Base-by-base conservation (phyloP, 1,139 yeast genomes). In the Debaryomycetaceae sp. region DNA sequence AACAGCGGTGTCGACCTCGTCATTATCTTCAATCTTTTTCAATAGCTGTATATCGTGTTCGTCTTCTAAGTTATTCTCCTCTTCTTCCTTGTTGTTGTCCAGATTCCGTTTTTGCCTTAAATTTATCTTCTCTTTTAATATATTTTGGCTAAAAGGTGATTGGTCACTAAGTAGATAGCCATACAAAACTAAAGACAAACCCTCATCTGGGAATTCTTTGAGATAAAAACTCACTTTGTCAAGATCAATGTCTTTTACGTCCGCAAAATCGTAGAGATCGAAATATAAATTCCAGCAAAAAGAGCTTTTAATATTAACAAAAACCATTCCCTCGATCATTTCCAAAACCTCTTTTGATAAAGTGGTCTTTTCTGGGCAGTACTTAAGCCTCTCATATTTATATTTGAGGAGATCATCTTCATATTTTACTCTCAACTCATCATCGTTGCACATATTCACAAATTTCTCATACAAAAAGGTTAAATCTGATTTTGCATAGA, bases 271-370 rank as follows among this genome's bases (percentile, higher is more conserved):
- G 29, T 64, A 50, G 84, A 92, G 85, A 51, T 92, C 96, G 49
- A 89, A 78, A 50, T 79, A 80, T 11, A 84, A 56, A 37, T 75
- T 71, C 95, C 96, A 92, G 1, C 92, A 88, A 31, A 77, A 65
- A 22, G 75, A 65, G 18, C 82, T 79, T 0, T 74, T 71, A 13
- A 82, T 77, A 32, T 78, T 75, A 11, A 92, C 78, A 19, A 83
- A 63, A 3, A 89, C 79, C 82, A 91, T 78, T 31, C 85, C 95
- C 16, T 79, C 83, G 1, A 81, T 79, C 73, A 80, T 71, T 9
- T 76, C 78, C 38, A 66, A 65, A 4, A 88, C 65, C 33, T 76
- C 73, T 2, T 50, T 49, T n/a, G 64, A 62, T 37, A 73, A 57
- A 1, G 46, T 35, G 4, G 42, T 43, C 14, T 64, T 63, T 43